Evolutionary conservation across 352 stramenopile genomes (phyloP), one percentile per base, ranked within the genome.

Genomic region (Pythium grandisporangium): DNA sequence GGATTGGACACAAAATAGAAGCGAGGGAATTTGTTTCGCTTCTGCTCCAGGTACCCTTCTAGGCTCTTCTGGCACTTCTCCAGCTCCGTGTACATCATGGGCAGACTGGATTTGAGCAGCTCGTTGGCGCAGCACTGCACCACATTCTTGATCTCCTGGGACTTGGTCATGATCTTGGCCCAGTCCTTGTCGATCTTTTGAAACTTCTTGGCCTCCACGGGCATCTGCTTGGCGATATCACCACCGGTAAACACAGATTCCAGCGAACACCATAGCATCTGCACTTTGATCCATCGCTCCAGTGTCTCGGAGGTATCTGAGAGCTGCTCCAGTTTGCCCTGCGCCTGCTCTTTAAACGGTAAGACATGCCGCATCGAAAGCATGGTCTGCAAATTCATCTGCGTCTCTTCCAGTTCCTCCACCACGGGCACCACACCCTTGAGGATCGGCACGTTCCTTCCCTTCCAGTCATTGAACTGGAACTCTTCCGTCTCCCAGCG

Each of bases 1-100:
- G 94, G 90, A 52, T 99, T 98, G 6, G 94, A 98, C 1, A 99
- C 95, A 48, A 99, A 99, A 66, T 99, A 99, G 73, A 99, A 99
- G 17, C 96, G 83, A 16, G 96, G 96, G 53, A 99, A 99, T 54
- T 97, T 97, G 66, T 97, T 97, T 37, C 96, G 87, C 57, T 99
- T 99, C 59, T 98, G 88, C 54, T 99, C 96, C 17, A 99, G 63
- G 66, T 99, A 99, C 1, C 93, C 96, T 55, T 98, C 92, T 2
- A 99, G 83, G 16, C 84, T 96, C 65, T 99, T 99, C 55, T 98
- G 95, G 51, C 95, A 98, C 53, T 98, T 98, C 56, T 99, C 96
- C 6, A 99, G 73, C 64, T 99, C 95, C 38, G 76, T 76, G 59
- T 98, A 98, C 90, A 99, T 98, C 6, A 88, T 96, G 19, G 95